Percentiles rank a stretch among this genome's conserved stretches.
Evolutionary conservation across 2,329 filamentous ascomycete genomes (phyloP).

Genomic region (Aspergillus jensenii): DNA sequence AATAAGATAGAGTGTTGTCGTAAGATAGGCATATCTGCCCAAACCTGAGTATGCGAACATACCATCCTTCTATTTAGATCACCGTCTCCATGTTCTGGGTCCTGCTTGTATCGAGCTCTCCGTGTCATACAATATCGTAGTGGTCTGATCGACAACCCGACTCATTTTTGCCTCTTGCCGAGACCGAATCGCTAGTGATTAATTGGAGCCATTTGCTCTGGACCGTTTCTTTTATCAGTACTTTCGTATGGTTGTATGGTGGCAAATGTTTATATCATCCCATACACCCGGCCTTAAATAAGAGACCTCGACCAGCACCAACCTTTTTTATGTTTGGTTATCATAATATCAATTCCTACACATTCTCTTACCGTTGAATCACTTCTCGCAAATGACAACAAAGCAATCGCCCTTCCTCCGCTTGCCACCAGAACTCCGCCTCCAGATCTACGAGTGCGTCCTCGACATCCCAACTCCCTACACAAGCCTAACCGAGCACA

Average conservation of each 20-base stretch:
- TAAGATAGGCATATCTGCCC: neutral
- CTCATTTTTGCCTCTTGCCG: neutral
- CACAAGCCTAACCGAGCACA: neutral
- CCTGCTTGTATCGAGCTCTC: no score
- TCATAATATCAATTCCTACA: neutral
- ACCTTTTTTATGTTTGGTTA: neutral
- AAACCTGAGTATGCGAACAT: neutral
- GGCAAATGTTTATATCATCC: neutral
- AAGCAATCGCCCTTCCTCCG: constrained; percentile 22
- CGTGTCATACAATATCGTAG: neutral
- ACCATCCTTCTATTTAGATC: no score
- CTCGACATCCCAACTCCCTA: constrained; percentile 32
- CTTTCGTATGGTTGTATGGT: neutral
- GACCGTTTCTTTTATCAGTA: no score
- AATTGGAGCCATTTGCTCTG: neutral
- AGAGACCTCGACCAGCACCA: neutral
- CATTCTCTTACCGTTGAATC: neutral
- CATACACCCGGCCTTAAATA: neutral
- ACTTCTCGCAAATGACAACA: neutral
- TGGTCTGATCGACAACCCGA: neutral
- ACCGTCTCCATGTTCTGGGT: no score
- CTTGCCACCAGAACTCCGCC: constrained; percentile 32
- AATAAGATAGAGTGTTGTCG: neutral
- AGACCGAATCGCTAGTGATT: neutral
- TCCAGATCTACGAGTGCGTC: constrained; percentile 36